Percentiles rank a stretch among this genome's conserved stretches.
These are phyloP conservation scores for Datura wrightii DNA, from an alignment of 257 asterid genomes.

Conservation along the genomic window DNA sequence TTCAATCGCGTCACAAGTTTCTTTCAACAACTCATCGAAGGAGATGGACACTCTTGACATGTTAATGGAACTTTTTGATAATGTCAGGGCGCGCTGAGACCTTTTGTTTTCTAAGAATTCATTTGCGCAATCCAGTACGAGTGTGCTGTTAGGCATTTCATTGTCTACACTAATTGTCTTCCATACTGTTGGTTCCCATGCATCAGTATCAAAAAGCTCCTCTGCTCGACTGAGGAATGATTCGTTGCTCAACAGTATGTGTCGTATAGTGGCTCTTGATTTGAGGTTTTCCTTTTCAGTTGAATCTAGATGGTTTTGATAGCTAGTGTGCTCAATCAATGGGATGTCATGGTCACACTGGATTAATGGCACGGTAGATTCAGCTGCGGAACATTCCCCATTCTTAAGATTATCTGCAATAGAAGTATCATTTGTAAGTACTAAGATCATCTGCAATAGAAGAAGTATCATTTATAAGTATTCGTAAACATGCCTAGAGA, in stretches of 20 bases:
- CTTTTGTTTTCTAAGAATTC: conserved; percentile 45
- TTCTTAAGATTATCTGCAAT: conserved; percentile 49
- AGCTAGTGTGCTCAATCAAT: conserved; percentile 30
- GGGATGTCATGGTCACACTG: conserved; percentile 29
- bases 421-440: conserved; percentile 24
- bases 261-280: conserved; percentile 36
- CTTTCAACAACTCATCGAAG: conserved; percentile 38
- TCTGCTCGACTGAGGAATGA: conserved; percentile 42
- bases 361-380: conserved; percentile 32
- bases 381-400: conserved; percentile 36
- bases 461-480: too few species aligned
- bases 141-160: conserved; percentile 30
- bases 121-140: conserved; percentile 43
- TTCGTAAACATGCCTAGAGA: too few species aligned
- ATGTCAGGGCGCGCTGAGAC: conserved; percentile 27
- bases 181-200: conserved; percentile 26
- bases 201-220: conserved; percentile 41
- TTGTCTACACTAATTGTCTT: conserved; percentile 5
- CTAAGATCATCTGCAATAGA: too few species aligned
- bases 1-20: conserved; percentile 46
- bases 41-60: conserved; percentile 34
- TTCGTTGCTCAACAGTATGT: conserved; percentile 47
- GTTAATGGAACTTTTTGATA: background rate
- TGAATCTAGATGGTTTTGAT: background rate
- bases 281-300: conserved; percentile 35